These are phyloP conservation scores for Chara braunii DNA, from an alignment of 139 green algal species.

Conservation along the genomic window DNA sequence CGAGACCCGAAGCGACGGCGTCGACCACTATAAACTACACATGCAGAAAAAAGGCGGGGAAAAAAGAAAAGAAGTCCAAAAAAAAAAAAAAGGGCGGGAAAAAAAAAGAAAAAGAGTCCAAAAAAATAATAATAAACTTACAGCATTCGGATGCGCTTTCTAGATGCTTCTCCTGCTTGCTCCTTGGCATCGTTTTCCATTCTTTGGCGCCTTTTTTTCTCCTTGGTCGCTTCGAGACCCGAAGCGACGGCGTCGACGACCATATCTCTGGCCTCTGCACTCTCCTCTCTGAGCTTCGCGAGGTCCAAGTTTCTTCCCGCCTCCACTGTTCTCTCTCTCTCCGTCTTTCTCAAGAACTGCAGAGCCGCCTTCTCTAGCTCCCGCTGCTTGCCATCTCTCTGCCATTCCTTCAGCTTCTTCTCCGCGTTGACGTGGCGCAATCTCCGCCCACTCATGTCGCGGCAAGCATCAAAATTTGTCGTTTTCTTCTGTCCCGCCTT, in stretches of 20 bases:
- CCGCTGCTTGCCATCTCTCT: conserved; percentile 53
- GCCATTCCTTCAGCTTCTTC: conserved; percentile 79
- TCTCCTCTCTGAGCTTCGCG: conserved; percentile 1
- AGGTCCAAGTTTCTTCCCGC: not conserved
- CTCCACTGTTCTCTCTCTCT: conserved; percentile 41
- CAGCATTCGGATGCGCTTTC: too few relatives aligned
- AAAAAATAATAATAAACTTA: too few relatives aligned
- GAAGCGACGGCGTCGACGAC: conserved; percentile 7
- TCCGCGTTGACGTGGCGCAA: conserved; percentile 62
- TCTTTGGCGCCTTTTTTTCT: too few relatives aligned
- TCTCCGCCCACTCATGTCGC: conserved; percentile 78
- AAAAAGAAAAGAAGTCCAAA: too few relatives aligned
- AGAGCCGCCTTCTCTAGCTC: conserved; percentile 71
- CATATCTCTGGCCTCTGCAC: conserved; percentile 11
- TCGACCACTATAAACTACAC: too few relatives aligned
- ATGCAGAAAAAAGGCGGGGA: too few relatives aligned
- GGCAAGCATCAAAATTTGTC: conserved; percentile 83
- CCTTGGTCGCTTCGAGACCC: not conserved
- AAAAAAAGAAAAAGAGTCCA: too few relatives aligned
- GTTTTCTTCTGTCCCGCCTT: conserved; percentile 66
- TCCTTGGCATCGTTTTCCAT: too few relatives aligned
- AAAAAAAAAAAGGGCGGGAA: too few relatives aligned
- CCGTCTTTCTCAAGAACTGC: conserved; percentile 65
- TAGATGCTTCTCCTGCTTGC: too few relatives aligned
- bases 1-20: too few relatives aligned